Percentiles rank a stretch among this genome's conserved stretches.
These are phyloP conservation scores for Lobosporangium transversale DNA, from an alignment of 192 early-diverging fungal species.

Conservation along the genomic window DNA sequence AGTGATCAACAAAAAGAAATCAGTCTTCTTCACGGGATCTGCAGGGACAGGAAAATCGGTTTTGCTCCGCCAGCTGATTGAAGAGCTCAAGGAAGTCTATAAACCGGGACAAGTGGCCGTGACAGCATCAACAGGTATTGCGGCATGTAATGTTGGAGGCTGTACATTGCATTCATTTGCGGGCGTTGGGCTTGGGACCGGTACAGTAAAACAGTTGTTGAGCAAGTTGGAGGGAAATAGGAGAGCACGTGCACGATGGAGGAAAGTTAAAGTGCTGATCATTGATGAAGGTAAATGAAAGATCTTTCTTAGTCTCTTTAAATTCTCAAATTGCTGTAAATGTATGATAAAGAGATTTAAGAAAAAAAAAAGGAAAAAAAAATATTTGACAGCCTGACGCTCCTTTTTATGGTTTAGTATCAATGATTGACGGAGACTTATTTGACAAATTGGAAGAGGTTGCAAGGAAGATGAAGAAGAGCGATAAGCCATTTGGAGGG, in stretches of 20 bases:
- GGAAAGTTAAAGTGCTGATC: slow-evolving; percentile 66
- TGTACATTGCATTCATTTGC: slow-evolving; percentile 68
- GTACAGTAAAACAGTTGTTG: slow-evolving; percentile 32
- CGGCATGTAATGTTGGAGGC: slow-evolving; percentile 69
- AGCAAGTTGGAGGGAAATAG: slow-evolving; percentile 25
- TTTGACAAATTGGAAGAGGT: slow-evolving; percentile 81
- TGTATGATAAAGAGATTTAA: no score
- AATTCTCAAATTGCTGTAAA: no score
- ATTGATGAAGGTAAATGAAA: slow-evolving; percentile 81
- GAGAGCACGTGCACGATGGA: slow-evolving; percentile 64
- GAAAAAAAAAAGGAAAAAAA: no score
- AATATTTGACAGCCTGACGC: no score
- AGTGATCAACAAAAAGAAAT: slow-evolving; percentile 65
- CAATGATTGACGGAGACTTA: slow-evolving; percentile 77
- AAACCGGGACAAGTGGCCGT: slow-evolving; percentile 57
- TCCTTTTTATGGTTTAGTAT: no score
- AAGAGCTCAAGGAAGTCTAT: slow-evolving; percentile 38
- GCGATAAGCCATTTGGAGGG: slow-evolving; percentile 72
- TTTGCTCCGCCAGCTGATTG: slow-evolving; percentile 54
- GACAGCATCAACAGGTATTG: slow-evolving; percentile 69
- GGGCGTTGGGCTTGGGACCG: slow-evolving; percentile 70
- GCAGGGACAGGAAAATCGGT: slow-evolving; percentile 63
- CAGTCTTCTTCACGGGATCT: slow-evolving; percentile 70
- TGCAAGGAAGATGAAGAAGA: slow-evolving; percentile 58
- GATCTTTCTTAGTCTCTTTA: no score